phyloP scores from a whole-genome alignment of 139 green algal species.

The Coccomyxa sp. region DNA sequence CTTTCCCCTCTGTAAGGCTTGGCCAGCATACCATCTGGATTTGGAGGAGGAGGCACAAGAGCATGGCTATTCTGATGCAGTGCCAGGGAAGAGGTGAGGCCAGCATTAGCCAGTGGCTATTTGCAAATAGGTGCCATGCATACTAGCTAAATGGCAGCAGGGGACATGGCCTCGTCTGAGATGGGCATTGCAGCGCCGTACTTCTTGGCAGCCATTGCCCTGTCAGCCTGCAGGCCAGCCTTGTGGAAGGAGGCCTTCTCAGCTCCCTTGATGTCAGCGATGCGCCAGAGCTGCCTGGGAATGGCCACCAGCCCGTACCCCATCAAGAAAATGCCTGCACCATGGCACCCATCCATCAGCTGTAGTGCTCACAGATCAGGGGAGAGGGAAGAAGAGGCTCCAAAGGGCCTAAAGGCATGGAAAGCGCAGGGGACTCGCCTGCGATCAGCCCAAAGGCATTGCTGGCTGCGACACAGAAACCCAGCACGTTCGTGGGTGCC shows the following conservation, averaged over 20 bases:
- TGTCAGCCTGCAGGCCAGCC: constrained; percentile 35
- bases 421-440: constrained; percentile 10
- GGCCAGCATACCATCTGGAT: too few relatives aligned
- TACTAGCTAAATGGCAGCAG: neutral
- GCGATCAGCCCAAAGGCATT: constrained; percentile 54
- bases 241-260: constrained; percentile 30
- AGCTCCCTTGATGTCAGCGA: constrained; percentile 22
- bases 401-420: neutral
- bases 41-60: neutral
- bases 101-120: neutral
- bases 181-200: too few relatives aligned
- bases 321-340: constrained; percentile 53
- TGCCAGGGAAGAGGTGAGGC: neutral
- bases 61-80: neutral
- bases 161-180: too few relatives aligned
- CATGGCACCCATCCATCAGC: neutral
- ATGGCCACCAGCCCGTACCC: constrained; percentile 63
- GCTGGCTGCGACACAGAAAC: constrained; percentile 47
- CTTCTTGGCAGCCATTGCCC: constrained; percentile 14
- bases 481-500: constrained; percentile 38
- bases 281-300: constrained; percentile 47
- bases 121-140: neutral
- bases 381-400: too few relatives aligned
- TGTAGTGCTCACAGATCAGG: too few relatives aligned
- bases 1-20: too few relatives aligned